Evolutionary conservation across 495 filamentous ascomycete species (phyloP).

Genomic region (Penicillium mononematosum): DNA sequence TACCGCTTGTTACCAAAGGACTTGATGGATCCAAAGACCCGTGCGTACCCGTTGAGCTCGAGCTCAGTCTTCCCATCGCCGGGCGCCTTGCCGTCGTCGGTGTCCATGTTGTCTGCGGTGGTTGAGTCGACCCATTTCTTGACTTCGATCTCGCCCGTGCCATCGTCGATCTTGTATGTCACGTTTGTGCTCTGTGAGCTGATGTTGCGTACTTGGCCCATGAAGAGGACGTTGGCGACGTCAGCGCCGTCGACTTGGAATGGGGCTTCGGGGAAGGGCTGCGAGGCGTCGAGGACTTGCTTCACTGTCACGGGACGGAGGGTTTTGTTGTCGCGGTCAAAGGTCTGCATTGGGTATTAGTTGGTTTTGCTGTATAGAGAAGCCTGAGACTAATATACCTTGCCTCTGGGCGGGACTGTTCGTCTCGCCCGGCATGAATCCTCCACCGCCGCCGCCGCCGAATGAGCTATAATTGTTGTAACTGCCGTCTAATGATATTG

Average conservation of each 20-base stretch:
- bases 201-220: constrained; percentile 87
- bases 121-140: constrained; percentile 83
- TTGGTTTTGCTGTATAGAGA: not conserved
- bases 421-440: constrained; percentile 59
- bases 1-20: constrained; percentile 75
- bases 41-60: constrained; percentile 71
- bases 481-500: constrained; percentile 24
- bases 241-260: constrained; percentile 77
- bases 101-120: constrained; percentile 50
- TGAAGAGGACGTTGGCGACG: constrained; percentile 64
- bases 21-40: constrained; percentile 77
- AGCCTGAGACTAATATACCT: constrained; percentile 23
- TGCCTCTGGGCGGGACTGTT: constrained; percentile 48
- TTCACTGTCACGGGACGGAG: constrained; percentile 93
- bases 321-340: constrained; percentile 60
- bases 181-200: constrained; percentile 84
- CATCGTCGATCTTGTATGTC: constrained; percentile 92
- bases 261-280: constrained; percentile 68
- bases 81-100: constrained; percentile 34
- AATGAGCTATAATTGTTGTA: constrained; percentile 55
- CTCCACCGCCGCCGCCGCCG: constrained; percentile 63
- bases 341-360: constrained; percentile 13
- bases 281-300: constrained; percentile 78
- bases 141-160: constrained; percentile 87
- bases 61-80: constrained; percentile 47